A percentile compares a stretch with the other conserved stretches of the same genome.
phyloP scores from a whole-genome alignment of 257 asterid species.

The Jaltomata sinuosa region DNA sequence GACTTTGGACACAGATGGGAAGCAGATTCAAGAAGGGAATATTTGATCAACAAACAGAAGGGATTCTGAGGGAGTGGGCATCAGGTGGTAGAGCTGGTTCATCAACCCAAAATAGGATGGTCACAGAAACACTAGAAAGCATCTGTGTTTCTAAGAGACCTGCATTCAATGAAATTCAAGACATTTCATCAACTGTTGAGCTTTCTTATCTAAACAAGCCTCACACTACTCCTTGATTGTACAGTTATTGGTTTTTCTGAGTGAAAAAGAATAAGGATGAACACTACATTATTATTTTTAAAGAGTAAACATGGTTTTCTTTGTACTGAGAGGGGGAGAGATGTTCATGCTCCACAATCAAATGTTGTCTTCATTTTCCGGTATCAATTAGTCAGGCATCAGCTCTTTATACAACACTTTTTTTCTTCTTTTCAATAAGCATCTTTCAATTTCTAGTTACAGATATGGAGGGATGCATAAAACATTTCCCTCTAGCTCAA shows the following conservation, averaged over 20 bases:
- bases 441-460: neutral
- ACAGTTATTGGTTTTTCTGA: neutral
- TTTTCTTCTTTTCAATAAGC: neutral
- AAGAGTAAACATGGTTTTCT: neutral
- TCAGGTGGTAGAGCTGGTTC: conserved; percentile 1
- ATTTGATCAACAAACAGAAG: conserved; percentile 19
- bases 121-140: conserved; percentile 18
- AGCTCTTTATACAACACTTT: neutral
- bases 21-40: conserved; percentile 53
- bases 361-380: neutral
- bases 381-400: neutral
- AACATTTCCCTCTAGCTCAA: neutral
- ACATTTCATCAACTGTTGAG: conserved; percentile 23
- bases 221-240: conserved; percentile 2
- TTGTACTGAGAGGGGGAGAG: neutral
- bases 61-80: conserved; percentile 27
- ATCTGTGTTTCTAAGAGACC: conserved; percentile 21
- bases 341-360: neutral
- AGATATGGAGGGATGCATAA: neutral
- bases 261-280: neutral
- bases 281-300: neutral
- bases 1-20: conserved; percentile 57
- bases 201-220: conserved; percentile 21
- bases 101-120: neutral
- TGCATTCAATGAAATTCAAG: conserved; percentile 6